Conservation (phyloP, 805 yeast species). For the Metschnikowia dekortorum region DNA sequence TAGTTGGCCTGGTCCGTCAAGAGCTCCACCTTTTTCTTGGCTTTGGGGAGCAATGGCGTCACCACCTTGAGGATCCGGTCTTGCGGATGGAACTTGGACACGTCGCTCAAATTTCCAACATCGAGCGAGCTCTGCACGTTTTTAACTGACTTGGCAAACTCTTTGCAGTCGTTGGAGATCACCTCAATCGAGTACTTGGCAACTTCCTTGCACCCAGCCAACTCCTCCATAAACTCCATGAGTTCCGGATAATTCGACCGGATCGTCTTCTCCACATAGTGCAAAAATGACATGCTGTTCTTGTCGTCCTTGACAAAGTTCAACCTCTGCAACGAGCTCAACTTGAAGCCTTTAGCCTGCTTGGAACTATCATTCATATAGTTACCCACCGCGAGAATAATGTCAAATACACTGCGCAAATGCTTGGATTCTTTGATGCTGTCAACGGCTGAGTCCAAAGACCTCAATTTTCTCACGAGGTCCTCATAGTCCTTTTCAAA, state of each 20-base stretch:
- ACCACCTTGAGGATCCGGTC: slow-evolving; percentile 57
- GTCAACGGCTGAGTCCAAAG: slow-evolving; percentile 56
- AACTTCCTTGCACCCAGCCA: slow-evolving; percentile 48
- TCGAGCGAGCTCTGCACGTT: slow-evolving; percentile 52
- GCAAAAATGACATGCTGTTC: slow-evolving; percentile 66
- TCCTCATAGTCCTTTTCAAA: slow-evolving; percentile 78
- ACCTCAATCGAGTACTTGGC: slow-evolving; percentile 63
- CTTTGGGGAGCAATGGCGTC: slow-evolving; percentile 50
- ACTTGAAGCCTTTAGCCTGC: slow-evolving; percentile 65
- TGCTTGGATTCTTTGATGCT: slow-evolving; percentile 49
- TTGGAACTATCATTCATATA: slow-evolving; percentile 72
- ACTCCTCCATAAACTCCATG: slow-evolving; percentile 57
- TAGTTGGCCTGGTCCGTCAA: slow-evolving; percentile 47
- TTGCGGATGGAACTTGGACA: slow-evolving; percentile 58
- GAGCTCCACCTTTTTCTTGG: slow-evolving; percentile 48
- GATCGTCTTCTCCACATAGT: slow-evolving; percentile 68
- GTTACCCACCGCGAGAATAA: slow-evolving; percentile 71
- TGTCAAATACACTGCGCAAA: slow-evolving; percentile 55
- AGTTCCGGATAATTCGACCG: slow-evolving; percentile 63
- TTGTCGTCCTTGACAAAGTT: slow-evolving; percentile 68
- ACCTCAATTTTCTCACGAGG: slow-evolving; percentile 58
- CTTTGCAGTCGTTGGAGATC: slow-evolving; percentile 54
- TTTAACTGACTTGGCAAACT: slow-evolving; percentile 46
- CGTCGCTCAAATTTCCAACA: slow-evolving; percentile 62
- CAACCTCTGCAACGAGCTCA: slow-evolving; percentile 64